phyloP scores from a whole-genome alignment of 2,329 filamentous ascomycete species.

The Furcasterigmium sp. region DNA sequence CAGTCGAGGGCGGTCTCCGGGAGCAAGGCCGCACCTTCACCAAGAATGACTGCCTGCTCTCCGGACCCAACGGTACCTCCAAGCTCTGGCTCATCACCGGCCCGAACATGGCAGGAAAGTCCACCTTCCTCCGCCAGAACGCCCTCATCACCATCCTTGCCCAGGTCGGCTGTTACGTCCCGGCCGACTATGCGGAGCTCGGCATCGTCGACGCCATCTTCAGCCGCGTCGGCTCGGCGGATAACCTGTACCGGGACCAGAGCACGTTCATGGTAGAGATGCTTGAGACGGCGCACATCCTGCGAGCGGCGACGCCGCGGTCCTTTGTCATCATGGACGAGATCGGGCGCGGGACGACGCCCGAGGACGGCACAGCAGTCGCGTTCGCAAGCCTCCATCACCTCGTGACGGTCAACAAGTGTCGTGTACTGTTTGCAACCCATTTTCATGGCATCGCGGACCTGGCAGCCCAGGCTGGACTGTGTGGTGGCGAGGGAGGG shows the following conservation, averaged over 20 bases:
- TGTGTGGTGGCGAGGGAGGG: slow-evolving; percentile 27
- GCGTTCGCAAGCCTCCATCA: slow-evolving; percentile 86
- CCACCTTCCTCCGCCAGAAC: slow-evolving; percentile 92
- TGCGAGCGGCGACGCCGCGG: slow-evolving; percentile 74
- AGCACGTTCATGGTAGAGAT: slow-evolving; percentile 99
- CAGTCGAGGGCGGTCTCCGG: slow-evolving; percentile 77
- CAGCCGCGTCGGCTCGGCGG: slow-evolving; percentile 86
- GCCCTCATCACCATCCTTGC: slow-evolving; percentile 91
- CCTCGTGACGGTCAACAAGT: slow-evolving; percentile 70
- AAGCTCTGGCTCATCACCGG: slow-evolving; percentile 65
- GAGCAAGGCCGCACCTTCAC: slow-evolving; percentile 79
- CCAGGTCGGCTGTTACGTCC: slow-evolving; percentile 89
- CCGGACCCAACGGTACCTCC: slow-evolving; percentile 51
- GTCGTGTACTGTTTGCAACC: slow-evolving; percentile 84
- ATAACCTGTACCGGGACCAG: slow-evolving; percentile 90
- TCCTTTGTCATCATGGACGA: slow-evolving; percentile 99
- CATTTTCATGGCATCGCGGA: slow-evolving; percentile 88
- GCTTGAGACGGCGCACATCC: slow-evolving; percentile 89
- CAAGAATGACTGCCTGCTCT: slow-evolving; percentile 79
- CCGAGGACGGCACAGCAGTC: slow-evolving; percentile 84
- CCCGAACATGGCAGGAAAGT: slow-evolving; percentile 99
- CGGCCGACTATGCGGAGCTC: slow-evolving; percentile 77
- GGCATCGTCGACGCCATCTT: slow-evolving; percentile 96
- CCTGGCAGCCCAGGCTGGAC: slow-evolving; percentile 53
- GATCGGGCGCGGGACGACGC: slow-evolving; percentile 89